Conservation (phyloP, 148 eudicot species). For the Limonium bicolor region DNA sequence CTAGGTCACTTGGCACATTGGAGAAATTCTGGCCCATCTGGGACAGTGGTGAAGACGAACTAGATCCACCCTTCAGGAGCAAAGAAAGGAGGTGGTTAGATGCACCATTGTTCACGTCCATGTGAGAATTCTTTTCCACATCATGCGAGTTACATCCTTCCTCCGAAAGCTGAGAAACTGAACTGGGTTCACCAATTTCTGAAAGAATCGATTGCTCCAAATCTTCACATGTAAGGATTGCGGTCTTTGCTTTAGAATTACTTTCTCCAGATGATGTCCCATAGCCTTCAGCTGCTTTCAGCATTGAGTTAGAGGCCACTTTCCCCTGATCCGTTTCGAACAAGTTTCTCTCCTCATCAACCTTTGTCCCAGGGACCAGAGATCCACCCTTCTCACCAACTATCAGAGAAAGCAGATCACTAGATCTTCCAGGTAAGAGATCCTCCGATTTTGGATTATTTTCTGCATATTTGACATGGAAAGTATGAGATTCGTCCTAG, state of each 20-base stretch:
- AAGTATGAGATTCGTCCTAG: neutral
- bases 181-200: conserved; percentile 29
- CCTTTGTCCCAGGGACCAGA: conserved; percentile 12
- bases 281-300: conserved; percentile 21
- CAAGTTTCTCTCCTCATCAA: conserved; percentile 9
- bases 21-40: conserved; percentile 16
- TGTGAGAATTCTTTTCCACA: conserved; percentile 18
- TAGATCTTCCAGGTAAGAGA: conserved; percentile 24
- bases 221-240: conserved; percentile 93
- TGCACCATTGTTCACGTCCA: conserved; percentile 32
- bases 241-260: conserved; percentile 14
- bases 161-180: conserved; percentile 16
- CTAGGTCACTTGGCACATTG: conserved; percentile 8
- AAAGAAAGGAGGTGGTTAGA: conserved; percentile 82
- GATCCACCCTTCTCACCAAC: conserved; percentile 47
- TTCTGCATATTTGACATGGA: conserved; percentile 9
- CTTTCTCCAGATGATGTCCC: conserved; percentile 15
- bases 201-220: conserved; percentile 87
- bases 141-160: conserved; percentile 13
- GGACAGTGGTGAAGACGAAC: conserved; percentile 10
- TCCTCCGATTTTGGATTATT: conserved; percentile 19
- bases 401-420: conserved; percentile 60
- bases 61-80: conserved; percentile 43
- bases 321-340: conserved; percentile 12
- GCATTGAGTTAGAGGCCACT: conserved; percentile 11